These are phyloP conservation scores for Candida pseudoglaebosa DNA, from an alignment of 805 yeast species.

Conservation along the genomic window DNA sequence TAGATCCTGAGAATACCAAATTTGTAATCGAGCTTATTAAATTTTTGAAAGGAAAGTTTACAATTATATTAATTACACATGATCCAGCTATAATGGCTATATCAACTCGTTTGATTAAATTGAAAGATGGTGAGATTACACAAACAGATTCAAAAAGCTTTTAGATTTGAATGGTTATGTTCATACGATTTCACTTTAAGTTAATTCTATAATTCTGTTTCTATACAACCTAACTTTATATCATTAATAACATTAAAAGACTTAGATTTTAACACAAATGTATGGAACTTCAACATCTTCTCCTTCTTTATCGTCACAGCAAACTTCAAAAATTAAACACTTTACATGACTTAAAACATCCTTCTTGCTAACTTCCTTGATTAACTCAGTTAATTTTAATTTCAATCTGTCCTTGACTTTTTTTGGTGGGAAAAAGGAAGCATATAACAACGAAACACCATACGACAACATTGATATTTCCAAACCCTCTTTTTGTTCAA, in stretches of 20 bases:
- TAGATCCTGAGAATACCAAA: constrained; percentile 62
- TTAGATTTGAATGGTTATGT: constrained; percentile 1
- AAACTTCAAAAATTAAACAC: constrained; percentile 81
- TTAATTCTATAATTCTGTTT: not conserved
- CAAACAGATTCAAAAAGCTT: constrained; percentile 36
- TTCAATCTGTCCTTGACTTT: constrained; percentile 75
- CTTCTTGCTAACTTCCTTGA: constrained; percentile 81
- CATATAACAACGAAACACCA: constrained; percentile 85
- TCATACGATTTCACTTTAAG: not conserved
- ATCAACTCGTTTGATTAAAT: constrained; percentile 47
- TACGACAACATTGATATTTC: constrained; percentile 88
- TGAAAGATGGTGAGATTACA: constrained; percentile 46
- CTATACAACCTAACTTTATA: not conserved
- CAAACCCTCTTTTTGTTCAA: constrained; percentile 78
- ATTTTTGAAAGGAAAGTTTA: constrained; percentile 27
- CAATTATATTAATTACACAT: constrained; percentile 70
- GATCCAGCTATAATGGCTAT: constrained; percentile 59
- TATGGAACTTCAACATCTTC: constrained; percentile 97
- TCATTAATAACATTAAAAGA: constrained; percentile 1
- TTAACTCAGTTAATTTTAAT: constrained; percentile 67
- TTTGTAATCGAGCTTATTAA: constrained; percentile 48
- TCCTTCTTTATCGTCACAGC: constrained; percentile 87
- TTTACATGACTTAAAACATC: constrained; percentile 70
- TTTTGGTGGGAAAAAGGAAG: constrained; percentile 90
- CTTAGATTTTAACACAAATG: constrained; percentile 51